phyloP scores from a whole-genome alignment of 805 yeast genomes.

The Cyberlindnera samutprakarnensis region DNA sequence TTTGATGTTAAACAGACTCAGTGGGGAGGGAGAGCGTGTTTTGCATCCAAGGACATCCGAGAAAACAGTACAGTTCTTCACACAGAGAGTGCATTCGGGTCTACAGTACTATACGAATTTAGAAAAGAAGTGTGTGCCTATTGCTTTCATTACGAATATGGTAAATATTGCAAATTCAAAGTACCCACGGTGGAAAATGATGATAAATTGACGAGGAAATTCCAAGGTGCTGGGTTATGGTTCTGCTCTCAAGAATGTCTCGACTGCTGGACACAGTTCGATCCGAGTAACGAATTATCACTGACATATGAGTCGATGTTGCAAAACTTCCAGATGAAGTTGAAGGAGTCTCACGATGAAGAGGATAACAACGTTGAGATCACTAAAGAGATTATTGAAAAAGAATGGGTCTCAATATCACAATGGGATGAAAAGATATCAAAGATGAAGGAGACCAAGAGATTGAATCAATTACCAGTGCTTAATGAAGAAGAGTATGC shows the following conservation, averaged over 20 bases:
- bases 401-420: slow-evolving; percentile 31
- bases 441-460: slow-evolving; percentile 29
- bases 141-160: slow-evolving; percentile 44
- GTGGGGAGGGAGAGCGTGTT: slow-evolving; percentile 62
- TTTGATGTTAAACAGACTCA: slow-evolving; percentile 33
- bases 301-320: slow-evolving; percentile 26
- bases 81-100: slow-evolving; percentile 37
- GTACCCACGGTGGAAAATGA: too few relatives aligned
- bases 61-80: slow-evolving; percentile 32
- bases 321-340: slow-evolving; percentile 18
- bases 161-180: slow-evolving; percentile 38
- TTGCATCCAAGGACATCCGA: slow-evolving; percentile 34
- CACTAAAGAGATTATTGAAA: slow-evolving; percentile 16
- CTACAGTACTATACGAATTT: slow-evolving; percentile 42
- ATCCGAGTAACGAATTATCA: slow-evolving; percentile 29
- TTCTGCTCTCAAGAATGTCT: slow-evolving; percentile 46
- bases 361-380: slow-evolving; percentile 5
- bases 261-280: slow-evolving; percentile 28
- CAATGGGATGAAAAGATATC: slow-evolving; percentile 30
- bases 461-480: slow-evolving; percentile 30
- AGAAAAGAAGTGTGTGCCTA: slow-evolving; percentile 54
- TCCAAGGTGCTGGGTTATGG: slow-evolving; percentile 37
- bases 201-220: slow-evolving; percentile 18
- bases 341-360: slow-evolving; percentile 20
- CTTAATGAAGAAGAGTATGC: slow-evolving; percentile 48